phyloP scores from a whole-genome alignment of 2,329 filamentous ascomycete species.

The Blumeriella jaapii region DNA sequence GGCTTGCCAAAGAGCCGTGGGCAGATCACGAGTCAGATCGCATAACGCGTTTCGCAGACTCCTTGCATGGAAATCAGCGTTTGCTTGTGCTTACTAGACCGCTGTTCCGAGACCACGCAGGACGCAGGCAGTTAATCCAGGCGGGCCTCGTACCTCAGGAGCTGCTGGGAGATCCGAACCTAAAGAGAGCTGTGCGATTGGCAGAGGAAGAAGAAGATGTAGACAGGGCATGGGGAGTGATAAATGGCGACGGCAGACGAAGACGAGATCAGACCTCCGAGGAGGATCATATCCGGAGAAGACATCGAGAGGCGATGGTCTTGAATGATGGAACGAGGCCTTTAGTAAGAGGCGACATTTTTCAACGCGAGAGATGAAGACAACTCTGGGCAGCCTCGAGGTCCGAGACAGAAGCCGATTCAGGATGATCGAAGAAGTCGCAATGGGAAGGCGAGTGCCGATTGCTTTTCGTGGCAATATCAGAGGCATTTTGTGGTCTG shows the following conservation, averaged over 20 bases:
- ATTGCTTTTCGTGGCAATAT: too few relatives aligned
- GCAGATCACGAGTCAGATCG: slow-evolving; percentile 44
- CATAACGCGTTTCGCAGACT: slow-evolving; percentile 37
- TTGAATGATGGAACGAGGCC: slow-evolving; percentile 75
- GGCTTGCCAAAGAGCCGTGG: slow-evolving; percentile 65
- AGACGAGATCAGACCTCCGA: slow-evolving; percentile 44
- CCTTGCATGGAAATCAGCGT: slow-evolving; percentile 16
- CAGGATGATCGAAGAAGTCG: too few relatives aligned
- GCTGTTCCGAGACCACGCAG: slow-evolving; percentile 22
- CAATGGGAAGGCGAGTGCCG: too few relatives aligned
- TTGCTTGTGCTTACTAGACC: slow-evolving; percentile 37
- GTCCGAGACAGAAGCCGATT: background rate
- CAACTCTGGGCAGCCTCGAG: background rate
- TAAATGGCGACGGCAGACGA: slow-evolving; percentile 38
- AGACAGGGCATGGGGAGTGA: too few relatives aligned
- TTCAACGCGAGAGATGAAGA: slow-evolving; percentile 37
- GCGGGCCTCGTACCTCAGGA: slow-evolving; percentile 21
- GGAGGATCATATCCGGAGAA: slow-evolving; percentile 62
- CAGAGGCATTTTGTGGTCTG: too few relatives aligned
- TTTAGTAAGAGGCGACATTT: slow-evolving; percentile 65
- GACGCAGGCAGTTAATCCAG: slow-evolving; percentile 20
- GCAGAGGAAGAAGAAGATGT: too few relatives aligned
- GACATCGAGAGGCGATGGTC: slow-evolving; percentile 81
- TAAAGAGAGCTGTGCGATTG: slow-evolving; percentile 33
- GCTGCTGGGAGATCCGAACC: slow-evolving; percentile 31